Evolutionary conservation across 305 asterid species (phyloP).

Genomic region (Solanum hybrid): DNA sequence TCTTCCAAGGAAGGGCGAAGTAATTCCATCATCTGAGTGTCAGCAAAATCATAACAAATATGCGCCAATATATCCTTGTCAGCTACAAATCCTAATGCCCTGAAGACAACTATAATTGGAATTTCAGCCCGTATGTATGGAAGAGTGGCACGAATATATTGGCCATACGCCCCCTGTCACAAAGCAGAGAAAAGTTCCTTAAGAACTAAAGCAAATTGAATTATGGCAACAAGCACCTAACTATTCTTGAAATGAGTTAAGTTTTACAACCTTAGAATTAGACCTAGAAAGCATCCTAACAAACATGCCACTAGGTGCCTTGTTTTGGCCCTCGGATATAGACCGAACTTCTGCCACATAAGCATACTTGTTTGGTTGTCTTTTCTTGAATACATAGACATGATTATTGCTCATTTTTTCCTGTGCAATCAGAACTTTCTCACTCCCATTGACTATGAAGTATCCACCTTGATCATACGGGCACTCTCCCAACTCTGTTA

Average conservation of each 20-base stretch:
- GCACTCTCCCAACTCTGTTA: constrained; percentile 22
- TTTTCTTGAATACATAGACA: constrained; percentile 22
- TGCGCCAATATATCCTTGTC: constrained; percentile 25
- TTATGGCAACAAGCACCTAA: not conserved
- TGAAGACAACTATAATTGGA: constrained; percentile 17
- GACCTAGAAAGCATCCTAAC: constrained; percentile 24
- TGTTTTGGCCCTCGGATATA: constrained; percentile 17
- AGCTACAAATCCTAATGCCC: constrained; percentile 24
- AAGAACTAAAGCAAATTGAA: not conserved
- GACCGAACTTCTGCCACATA: constrained; percentile 26
- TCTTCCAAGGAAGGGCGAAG: constrained; percentile 26
- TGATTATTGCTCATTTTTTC: constrained; percentile 28
- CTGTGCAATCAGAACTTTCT: constrained; percentile 26
- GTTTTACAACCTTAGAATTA: constrained; percentile 11
- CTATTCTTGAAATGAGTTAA: not conserved
- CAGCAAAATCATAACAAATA: constrained; percentile 20
- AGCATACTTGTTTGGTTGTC: constrained; percentile 26
- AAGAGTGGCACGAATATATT: constrained; percentile 19
- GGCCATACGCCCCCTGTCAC: constrained; percentile 21
- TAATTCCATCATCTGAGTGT: constrained; percentile 22
- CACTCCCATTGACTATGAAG: constrained; percentile 25
- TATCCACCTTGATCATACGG: constrained; percentile 28
- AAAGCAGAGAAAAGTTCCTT: not conserved
- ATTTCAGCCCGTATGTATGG: constrained; percentile 22
- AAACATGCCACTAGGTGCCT: constrained; percentile 20